Percentiles rank a stretch among this genome's conserved stretches.
phyloP scores from a whole-genome alignment of 225 moss, liverwort and hornwort genomes.

The Polytrichum formosum region DNA sequence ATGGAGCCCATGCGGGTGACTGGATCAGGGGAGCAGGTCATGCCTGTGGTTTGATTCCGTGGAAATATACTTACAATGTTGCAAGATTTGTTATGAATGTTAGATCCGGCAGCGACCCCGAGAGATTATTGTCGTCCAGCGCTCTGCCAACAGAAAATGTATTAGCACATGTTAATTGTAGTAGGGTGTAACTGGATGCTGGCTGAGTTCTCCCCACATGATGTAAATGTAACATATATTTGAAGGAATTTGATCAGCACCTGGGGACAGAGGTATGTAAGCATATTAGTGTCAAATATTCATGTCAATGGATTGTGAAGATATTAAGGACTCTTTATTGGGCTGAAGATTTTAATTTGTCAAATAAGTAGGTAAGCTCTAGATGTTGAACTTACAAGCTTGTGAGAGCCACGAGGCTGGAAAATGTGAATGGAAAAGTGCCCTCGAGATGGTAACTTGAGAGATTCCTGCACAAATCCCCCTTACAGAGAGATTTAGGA shows the following conservation, averaged over 20 bases:
- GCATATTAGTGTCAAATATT: too few relatives aligned
- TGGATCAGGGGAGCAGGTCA: too few relatives aligned
- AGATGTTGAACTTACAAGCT: slow-evolving; percentile 21
- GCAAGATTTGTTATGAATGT: too few relatives aligned
- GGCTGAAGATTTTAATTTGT: neutral
- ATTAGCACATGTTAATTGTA: too few relatives aligned
- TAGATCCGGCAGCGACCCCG: too few relatives aligned
- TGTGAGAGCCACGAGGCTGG: slow-evolving; percentile 12
- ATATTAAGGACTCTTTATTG: neutral
- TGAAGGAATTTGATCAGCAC: too few relatives aligned
- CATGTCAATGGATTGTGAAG: neutral
- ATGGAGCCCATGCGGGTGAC: too few relatives aligned
- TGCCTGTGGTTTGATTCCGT: too few relatives aligned
- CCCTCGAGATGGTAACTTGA: slow-evolving; percentile 13
- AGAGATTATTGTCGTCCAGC: too few relatives aligned
- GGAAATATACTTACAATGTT: neutral
- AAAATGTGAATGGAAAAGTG: slow-evolving; percentile 15
- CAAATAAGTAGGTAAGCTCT: neutral
- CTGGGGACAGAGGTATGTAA: too few relatives aligned
- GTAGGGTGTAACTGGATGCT: too few relatives aligned
- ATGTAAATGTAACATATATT: neutral
- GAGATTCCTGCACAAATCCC: slow-evolving; percentile 8
- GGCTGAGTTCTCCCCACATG: neutral
- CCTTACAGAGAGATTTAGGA: neutral
- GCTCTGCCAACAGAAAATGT: neutral